Base-by-base conservation (phyloP, 2,329 filamentous ascomycete genomes). In the Metarhizium brunneum region DNA sequence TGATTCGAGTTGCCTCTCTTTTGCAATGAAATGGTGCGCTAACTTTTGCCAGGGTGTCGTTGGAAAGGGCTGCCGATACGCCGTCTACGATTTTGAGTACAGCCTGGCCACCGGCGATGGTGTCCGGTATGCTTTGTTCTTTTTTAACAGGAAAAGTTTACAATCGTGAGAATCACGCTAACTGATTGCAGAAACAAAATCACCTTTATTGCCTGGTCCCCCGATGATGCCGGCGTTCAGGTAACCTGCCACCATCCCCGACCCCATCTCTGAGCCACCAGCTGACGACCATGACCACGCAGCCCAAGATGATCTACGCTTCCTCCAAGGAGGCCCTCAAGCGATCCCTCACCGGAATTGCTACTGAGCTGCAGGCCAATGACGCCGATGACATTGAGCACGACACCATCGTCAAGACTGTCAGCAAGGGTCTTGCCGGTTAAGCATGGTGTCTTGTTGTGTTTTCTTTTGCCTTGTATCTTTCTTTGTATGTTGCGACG, bases 241-340 rank as follows among this genome's bases (percentile, higher is more conserved):
- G 88, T 91, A 70, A 72, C 32, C 16, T 18, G 29, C 3, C n/a
- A 20, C 16, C 13, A n/a, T 3, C 14, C 29, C 43, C 11, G 3
- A 36, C 35, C 4, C 30, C 18, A 52, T 2, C 11, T 35, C 13
- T 16, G 7, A 6, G 20, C 40, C 16, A 45, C 42, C 20, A 18
- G 18, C 42, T 45, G 42, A 40, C 42, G 8, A 45, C n/a, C 4
- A 20, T 20, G 6, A 45, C 42, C n/a, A 16, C 18, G n/a, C 63
- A 91, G 88, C 81, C 86, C 74, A 91, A 91, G 81, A 94, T 94
- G 89, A 81, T 91, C 73, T 94, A 92, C 80, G 87, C 88, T 65
- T 88, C 89, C 53, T 94, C 89, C 73, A 94, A 92, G 79, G 87
- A 92, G 66, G 86, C 87, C 58, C 81, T 94, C 64, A 92, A 91